Percentiles rank a stretch among this genome's conserved stretches.
These are phyloP conservation scores for Lactarius psammicola DNA, from an alignment of 768 basidiomycete species.

Conservation along the genomic window DNA sequence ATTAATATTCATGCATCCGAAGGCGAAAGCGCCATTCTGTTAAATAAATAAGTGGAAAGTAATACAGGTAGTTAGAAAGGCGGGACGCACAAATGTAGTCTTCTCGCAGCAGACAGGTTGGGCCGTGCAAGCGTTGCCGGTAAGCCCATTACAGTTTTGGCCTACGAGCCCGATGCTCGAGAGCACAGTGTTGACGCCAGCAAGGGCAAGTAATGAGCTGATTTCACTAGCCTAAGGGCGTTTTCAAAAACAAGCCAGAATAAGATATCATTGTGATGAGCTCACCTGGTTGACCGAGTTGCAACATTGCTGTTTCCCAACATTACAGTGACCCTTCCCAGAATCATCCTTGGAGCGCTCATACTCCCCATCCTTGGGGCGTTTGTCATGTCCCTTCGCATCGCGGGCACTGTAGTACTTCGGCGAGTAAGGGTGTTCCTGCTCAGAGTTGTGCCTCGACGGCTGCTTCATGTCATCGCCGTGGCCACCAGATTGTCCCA, in stretches of 20 bases:
- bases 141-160: background rate
- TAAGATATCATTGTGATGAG: background rate
- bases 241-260: background rate
- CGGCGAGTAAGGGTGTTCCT: background rate
- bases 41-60: background rate
- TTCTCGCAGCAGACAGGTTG: background rate
- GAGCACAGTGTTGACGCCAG: background rate
- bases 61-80: background rate
- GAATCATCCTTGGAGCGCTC: too few species aligned
- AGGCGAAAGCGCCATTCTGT: background rate
- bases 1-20: background rate
- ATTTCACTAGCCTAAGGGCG: background rate
- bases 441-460: background rate
- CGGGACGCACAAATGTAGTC: background rate
- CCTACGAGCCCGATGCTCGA: background rate
- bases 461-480: constrained; percentile 5
- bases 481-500: background rate
- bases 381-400: background rate
- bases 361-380: background rate
- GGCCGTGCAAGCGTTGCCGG: background rate
- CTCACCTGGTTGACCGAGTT: background rate
- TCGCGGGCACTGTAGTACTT: background rate
- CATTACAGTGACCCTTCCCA: background rate
- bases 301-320: background rate
- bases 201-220: background rate